Evolutionary conservation across 352 stramenopile genomes (phyloP).

Genomic region (Phytophthora capsici): DNA sequence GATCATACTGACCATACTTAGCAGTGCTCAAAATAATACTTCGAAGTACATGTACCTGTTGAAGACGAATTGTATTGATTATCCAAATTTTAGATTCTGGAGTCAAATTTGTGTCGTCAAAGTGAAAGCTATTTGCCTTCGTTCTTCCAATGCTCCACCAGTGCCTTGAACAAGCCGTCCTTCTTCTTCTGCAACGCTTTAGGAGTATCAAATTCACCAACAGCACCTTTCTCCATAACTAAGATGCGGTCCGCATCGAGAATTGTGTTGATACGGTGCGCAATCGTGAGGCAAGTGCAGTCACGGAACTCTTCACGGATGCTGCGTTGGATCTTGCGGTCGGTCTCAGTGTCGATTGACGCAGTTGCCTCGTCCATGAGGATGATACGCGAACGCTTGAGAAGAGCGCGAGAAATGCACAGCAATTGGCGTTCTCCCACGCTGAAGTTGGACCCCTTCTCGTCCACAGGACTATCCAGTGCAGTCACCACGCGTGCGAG

Average conservation of each 20-base stretch:
- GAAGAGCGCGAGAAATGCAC: constrained; percentile 94
- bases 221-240: constrained; percentile 93
- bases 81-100: background rate
- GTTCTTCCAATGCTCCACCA: constrained; percentile 83
- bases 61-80: constrained; percentile 9
- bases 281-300: constrained; percentile 96
- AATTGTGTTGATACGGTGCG: constrained; percentile 97
- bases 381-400: constrained; percentile 93
- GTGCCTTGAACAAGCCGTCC: constrained; percentile 73
- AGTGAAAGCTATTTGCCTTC: constrained; percentile 38
- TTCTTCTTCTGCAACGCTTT: constrained; percentile 68
- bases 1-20: constrained; percentile 14
- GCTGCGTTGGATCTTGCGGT: constrained; percentile 91
- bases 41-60: no score
- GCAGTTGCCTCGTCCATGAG: constrained; percentile 98
- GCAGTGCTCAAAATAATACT: constrained; percentile 30
- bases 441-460: constrained; percentile 95
- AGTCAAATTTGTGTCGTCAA: background rate
- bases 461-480: constrained; percentile 61
- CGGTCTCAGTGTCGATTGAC: constrained; percentile 89
- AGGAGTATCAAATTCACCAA: constrained; percentile 95
- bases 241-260: constrained; percentile 96
- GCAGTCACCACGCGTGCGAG: constrained; percentile 67
- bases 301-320: constrained; percentile 94
- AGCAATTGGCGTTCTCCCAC: constrained; percentile 97